Conservation (phyloP, 2,329 filamentous ascomycete genomes). For the Claviceps digitariae region DNA sequence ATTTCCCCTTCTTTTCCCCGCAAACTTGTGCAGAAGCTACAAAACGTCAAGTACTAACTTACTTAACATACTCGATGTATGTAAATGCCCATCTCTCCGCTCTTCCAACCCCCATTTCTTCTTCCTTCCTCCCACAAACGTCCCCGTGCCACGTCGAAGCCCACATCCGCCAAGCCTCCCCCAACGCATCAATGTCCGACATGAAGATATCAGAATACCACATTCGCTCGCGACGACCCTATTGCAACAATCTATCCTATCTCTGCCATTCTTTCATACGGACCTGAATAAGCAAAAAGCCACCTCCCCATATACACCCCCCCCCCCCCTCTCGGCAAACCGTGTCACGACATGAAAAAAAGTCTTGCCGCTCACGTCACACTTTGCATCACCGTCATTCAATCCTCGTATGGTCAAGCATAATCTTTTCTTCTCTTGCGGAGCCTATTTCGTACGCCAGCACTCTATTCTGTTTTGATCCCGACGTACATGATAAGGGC, state of each 20-base stretch:
- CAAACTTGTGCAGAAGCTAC: background rate
- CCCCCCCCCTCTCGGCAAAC: background rate
- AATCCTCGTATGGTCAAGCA: constrained; percentile 1
- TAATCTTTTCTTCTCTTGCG: background rate
- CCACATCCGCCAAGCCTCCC: background rate
- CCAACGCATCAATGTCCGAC: background rate
- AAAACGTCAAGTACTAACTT: background rate
- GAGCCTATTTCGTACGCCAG: background rate
- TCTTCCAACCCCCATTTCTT: too few relatives aligned
- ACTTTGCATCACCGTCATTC: background rate
- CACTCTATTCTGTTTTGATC: background rate
- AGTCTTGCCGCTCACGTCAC: background rate
- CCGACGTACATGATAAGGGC: background rate
- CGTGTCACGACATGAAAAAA: background rate
- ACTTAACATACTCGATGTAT: too few relatives aligned
- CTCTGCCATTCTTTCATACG: background rate
- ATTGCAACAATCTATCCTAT: background rate
- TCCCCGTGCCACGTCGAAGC: background rate
- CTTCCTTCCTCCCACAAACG: too few relatives aligned
- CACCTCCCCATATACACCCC: background rate
- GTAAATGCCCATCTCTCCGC: too few relatives aligned
- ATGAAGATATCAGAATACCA: background rate
- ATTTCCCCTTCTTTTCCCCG: background rate
- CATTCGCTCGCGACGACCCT: background rate
- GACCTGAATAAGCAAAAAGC: too few relatives aligned